Conservation (phyloP, 2,329 filamentous ascomycete genomes). For the Lomentospora prolificans region DNA sequence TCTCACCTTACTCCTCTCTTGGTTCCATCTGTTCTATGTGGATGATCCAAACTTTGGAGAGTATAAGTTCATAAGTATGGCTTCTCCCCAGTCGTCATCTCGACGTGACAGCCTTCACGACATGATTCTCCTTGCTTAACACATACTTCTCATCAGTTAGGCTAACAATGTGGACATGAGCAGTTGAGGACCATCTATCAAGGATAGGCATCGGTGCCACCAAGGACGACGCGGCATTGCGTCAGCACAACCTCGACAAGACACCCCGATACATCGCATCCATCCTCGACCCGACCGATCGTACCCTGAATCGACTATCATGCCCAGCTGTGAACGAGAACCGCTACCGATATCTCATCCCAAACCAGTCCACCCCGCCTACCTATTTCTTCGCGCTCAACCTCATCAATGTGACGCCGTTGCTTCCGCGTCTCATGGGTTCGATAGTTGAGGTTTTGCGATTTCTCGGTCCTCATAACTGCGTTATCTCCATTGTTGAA, state of each 20-base stretch:
- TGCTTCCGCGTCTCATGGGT: slow-evolving; percentile 41
- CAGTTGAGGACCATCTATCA: background rate
- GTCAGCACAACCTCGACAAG: background rate
- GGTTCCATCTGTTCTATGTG: too few species aligned
- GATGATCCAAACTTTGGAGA: too few species aligned
- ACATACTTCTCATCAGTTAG: too few species aligned
- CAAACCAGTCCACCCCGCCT: slow-evolving; percentile 9
- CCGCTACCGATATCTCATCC: slow-evolving; percentile 16
- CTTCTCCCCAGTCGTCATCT: too few species aligned
- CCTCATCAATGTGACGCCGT: slow-evolving; percentile 29
- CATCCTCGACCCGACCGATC: background rate
- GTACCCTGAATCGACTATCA: background rate
- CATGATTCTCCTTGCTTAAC: too few species aligned
- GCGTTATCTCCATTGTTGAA: slow-evolving; percentile 45
- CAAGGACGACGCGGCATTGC: background rate
- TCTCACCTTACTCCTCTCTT: too few species aligned
- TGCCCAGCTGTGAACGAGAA: slow-evolving; percentile 7
- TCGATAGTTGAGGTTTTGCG: slow-evolving; percentile 38
- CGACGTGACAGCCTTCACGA: too few species aligned
- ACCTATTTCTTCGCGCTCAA: slow-evolving; percentile 45
- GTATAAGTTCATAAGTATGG: too few species aligned
- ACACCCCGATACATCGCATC: slow-evolving; percentile 1
- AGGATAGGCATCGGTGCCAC: background rate
- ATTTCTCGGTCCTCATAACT: slow-evolving; percentile 39
- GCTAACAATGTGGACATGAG: too few species aligned